These are phyloP conservation scores for Conringia planisiliqua DNA, from an alignment of 345 rosid species.

Conservation along the genomic window DNA sequence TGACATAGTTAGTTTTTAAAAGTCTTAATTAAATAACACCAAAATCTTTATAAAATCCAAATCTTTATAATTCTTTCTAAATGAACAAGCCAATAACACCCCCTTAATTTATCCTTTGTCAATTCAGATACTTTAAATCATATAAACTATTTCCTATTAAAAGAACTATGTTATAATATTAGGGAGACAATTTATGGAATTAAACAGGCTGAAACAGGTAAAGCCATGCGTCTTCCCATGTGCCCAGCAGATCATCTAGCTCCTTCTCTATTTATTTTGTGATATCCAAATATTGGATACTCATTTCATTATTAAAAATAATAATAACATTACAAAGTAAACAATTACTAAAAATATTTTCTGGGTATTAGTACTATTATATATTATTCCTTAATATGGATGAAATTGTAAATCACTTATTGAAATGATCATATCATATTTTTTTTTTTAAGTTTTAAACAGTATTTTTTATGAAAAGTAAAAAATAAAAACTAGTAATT, in stretches of 20 bases:
- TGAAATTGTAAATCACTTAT: no score
- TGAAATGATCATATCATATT: no score
- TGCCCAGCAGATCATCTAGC: slow-evolving; percentile 16
- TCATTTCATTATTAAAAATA: neutral
- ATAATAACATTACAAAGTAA: neutral
- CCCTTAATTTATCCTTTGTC: neutral
- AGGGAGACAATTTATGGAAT: slow-evolving; percentile 1
- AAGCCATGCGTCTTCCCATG: slow-evolving; percentile 17
- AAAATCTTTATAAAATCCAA: no score
- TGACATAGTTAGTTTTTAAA: no score
- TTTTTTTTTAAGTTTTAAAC: no score
- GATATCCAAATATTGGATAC: neutral
- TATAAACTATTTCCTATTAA: neutral
- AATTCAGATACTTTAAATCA: neutral
- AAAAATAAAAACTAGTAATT: no score
- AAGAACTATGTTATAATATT: slow-evolving; percentile 2
- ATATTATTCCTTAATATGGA: no score
- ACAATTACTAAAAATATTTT: neutral
- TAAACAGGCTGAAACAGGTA: slow-evolving; percentile 21
- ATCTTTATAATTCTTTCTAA: no score
- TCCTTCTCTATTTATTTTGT: neutral
- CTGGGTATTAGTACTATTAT: no score
- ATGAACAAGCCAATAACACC: no score
- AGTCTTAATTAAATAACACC: no score
- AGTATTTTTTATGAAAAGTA: no score